phyloP scores from a whole-genome alignment of 2,329 filamentous ascomycete species.

The Cladophialophora carrionii region DNA sequence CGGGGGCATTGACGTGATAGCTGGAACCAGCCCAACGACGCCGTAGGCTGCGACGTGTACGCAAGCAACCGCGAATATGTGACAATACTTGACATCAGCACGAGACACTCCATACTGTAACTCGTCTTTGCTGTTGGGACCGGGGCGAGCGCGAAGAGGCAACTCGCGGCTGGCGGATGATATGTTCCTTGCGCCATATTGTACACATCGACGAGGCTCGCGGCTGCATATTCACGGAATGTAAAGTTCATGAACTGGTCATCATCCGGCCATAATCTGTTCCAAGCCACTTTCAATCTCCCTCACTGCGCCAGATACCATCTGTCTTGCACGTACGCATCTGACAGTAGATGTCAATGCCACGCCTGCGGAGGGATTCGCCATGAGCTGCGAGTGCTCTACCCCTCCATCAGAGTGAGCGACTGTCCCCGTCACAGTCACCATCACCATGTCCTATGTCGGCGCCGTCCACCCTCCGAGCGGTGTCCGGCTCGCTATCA shows the following conservation, averaged over 20 bases:
- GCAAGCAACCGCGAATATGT: neutral
- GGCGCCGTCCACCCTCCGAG: slow-evolving; percentile 91
- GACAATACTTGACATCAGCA: neutral
- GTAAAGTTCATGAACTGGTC: neutral
- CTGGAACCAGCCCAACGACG: neutral
- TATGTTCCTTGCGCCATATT: neutral
- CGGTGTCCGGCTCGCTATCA: slow-evolving; percentile 86
- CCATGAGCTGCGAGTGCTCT: slow-evolving; percentile 1
- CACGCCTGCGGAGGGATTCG: neutral
- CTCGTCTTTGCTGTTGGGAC: neutral
- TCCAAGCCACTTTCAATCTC: neutral
- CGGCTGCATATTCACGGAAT: neutral
- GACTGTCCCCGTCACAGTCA: neutral
- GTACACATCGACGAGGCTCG: neutral
- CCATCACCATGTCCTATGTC: slow-evolving; percentile 78
- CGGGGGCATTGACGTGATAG: neutral
- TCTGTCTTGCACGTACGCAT: neutral
- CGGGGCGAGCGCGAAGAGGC: neutral
- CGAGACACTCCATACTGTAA: neutral
- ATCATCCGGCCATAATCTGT: neutral
- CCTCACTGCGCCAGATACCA: neutral
- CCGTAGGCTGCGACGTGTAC: no score
- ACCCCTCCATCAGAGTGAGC: slow-evolving; percentile 9
- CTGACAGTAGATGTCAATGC: neutral
- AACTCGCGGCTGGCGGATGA: neutral